Evolutionary conservation across 2,329 filamentous ascomycete species (phyloP).

Genomic region (Aspergillus latus): DNA sequence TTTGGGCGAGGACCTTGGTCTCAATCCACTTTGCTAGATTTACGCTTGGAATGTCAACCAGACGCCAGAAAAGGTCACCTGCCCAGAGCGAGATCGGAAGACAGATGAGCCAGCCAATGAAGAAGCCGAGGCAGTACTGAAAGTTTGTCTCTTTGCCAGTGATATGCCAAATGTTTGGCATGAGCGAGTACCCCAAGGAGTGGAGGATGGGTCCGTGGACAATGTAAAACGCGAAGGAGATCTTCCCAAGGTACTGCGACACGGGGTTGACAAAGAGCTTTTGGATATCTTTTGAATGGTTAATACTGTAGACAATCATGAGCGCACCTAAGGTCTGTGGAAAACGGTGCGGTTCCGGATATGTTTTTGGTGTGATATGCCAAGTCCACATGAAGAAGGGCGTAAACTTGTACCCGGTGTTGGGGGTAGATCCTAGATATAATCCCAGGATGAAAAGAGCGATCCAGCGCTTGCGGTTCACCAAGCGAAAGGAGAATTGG

Average conservation of each 20-base stretch:
- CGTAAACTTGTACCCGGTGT: constrained; percentile 40
- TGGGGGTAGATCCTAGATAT: constrained; percentile 46
- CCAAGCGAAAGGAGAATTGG: constrained; percentile 20
- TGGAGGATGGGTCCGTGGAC: constrained; percentile 49
- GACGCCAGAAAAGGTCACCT: constrained; percentile 61
- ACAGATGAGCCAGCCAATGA: constrained; percentile 42
- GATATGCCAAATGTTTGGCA: constrained; percentile 42
- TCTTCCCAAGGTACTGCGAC: constrained; percentile 49
- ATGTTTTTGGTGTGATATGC: constrained; percentile 40
- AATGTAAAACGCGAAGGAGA: constrained; percentile 51
- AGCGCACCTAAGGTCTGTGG: constrained; percentile 45
- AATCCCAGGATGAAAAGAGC: constrained; percentile 41
- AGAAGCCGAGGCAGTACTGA: constrained; percentile 41
- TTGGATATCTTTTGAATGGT: constrained; percentile 42
- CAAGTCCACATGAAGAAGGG: constrained; percentile 45
- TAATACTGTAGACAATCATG: constrained; percentile 45
- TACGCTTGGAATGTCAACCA: constrained; percentile 54
- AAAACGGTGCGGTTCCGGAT: constrained; percentile 46
- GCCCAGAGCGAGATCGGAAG: constrained; percentile 51
- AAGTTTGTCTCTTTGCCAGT: constrained; percentile 42
- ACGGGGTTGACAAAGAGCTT: constrained; percentile 42
- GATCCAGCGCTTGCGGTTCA: constrained; percentile 37
- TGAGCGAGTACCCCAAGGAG: constrained; percentile 44
- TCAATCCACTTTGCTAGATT: constrained; percentile 54
- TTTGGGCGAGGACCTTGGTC: constrained; percentile 30